Percentiles rank a stretch among this genome's conserved stretches.
These are phyloP conservation scores for Euclidium syriacum DNA, from an alignment of 345 rosid species.

Conservation along the genomic window DNA sequence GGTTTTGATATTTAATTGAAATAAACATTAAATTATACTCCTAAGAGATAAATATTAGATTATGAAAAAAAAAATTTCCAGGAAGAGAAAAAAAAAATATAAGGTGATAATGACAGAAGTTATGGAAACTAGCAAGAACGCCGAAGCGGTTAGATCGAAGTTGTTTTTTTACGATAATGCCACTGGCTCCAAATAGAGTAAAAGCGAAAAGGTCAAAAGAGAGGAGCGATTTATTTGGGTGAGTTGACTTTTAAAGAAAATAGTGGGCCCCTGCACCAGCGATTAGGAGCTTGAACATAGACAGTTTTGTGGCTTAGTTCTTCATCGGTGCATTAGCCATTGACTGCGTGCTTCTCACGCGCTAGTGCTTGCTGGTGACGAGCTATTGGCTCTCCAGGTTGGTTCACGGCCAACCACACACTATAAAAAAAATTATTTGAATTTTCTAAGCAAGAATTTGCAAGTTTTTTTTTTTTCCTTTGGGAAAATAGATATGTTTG, in stretches of 20 bases:
- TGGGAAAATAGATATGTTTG: too few relatives aligned
- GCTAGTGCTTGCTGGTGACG: conserved; percentile 2
- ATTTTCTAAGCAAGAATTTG: too few relatives aligned
- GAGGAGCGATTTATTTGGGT: not conserved
- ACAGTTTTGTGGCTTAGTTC: not conserved
- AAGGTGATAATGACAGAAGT: conserved; percentile 22
- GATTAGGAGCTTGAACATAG: not conserved
- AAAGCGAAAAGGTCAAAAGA: conserved; percentile 17
- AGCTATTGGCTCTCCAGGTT: conserved; percentile 1
- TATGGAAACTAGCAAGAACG: not conserved
- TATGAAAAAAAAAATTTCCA: not conserved
- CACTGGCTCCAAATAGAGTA: conserved; percentile 12
- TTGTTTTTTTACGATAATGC: not conserved
- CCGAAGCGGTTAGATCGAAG: not conserved
- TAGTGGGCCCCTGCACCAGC: not conserved
- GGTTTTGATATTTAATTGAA: not conserved
- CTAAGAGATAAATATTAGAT: not conserved
- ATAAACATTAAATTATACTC: not conserved
- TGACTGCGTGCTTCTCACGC: conserved; percentile 7
- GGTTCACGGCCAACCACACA: conserved; percentile 21
- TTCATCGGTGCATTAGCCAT: not conserved
- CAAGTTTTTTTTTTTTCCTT: too few relatives aligned
- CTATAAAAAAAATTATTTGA: too few relatives aligned
- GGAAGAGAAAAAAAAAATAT: not conserved
- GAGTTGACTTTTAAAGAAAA: conserved; percentile 8